Evolutionary conservation across 352 stramenopile genomes (phyloP), one percentile per base, ranked within the genome.

Genomic region (Phytophthora capsici): DNA sequence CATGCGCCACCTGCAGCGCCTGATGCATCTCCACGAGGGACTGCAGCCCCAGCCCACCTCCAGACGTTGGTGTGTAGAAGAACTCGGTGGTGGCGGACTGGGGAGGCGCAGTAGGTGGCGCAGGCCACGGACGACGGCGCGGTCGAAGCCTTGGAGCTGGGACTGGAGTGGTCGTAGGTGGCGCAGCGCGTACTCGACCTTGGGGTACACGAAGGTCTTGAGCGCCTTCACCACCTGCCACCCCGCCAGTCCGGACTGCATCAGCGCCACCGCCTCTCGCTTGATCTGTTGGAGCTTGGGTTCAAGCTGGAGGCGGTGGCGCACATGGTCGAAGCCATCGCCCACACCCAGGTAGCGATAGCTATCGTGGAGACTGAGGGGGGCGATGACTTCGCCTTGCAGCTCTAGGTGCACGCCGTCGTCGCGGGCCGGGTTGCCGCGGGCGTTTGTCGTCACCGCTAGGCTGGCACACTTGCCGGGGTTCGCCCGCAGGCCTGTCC

Each of bases 261-360:
- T 43, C 25, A 72, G 10, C 17, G 45, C 37, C 7, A 46, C 30
- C 40, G 30, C 41, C 47, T 55, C 30, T 25, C 40, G 16, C 19
- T 57, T 50, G n/a, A 66, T 43, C 49, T 66, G 23, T 6, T 38
- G 14, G 4, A 66, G 28, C 41, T 43, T 50, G 38, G 58, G 25
- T 4, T 28, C 25, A 28, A 28, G 25, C 25, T 28, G 25, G 25
- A 28, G 25, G 2, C 25, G 25, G 46, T 48, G 45, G 6, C 19
- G 25, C 7, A 50, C 48, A 36, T 66, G 58, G 43, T 66, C 41
- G 23, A 56, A 59, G n/a, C 57, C 57, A 41, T 66, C 57, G 9
- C 57, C 49, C 46, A 66, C 49, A 6, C 48, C 58, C 25, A 59
- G 37, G 34, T 40, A 40, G 4, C 12, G 7, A 17, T 60, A 60